Base-by-base conservation (phyloP, 495 filamentous ascomycete genomes). In the Aspergillus mulundensis region DNA sequence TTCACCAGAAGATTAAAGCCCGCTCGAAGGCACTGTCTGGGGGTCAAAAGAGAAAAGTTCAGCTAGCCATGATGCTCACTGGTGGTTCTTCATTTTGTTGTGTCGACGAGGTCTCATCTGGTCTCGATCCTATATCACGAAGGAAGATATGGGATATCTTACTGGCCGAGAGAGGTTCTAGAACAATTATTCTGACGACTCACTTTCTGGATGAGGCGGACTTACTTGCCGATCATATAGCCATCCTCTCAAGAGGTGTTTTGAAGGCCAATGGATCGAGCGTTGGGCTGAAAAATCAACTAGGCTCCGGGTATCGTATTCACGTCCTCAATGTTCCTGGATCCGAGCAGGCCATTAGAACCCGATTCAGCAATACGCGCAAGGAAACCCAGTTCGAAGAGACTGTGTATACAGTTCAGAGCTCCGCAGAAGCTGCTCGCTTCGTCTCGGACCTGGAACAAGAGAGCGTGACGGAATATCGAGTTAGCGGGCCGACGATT, bases 111-210 rank as follows among this genome's bases (percentile, higher is more conserved):
- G 89, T 93, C 5, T 89, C 85, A 14, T 86, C 83, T 47, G 91
- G 91, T 6, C 73, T 96, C 10, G 91, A 96, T 63, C 90, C 91
- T 0, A 76, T 96, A 14, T 86, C 83, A 39, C 74, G 91, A 15
- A 73, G 89, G 10, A 95, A 91, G 69, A 87, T 95, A 50, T 96
- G 91, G 91, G 87, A 93, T 60, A 96, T 96, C 51, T 70, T 96
- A 16, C 73, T 95, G 4, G 86, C 84, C 1, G 90, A 90, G 62
- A 80, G 91, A 58, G 89, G 91, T 4, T 76, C 73, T 21, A 74
- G 90, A 48, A 91, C 90, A 0, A 88, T 93, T 48, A 82, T 96
- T 23, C 70, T 95, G 48, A 95, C 91, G 1, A 95, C 91, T 0
- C 91, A 91, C 60, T 91, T 90, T 63, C 73, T 91, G 19, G 88